Evolutionary conservation across 2,329 filamentous ascomycete genomes (phyloP), one percentile per base, ranked within the genome.

Genomic region (Sporothrix brasiliensis): DNA sequence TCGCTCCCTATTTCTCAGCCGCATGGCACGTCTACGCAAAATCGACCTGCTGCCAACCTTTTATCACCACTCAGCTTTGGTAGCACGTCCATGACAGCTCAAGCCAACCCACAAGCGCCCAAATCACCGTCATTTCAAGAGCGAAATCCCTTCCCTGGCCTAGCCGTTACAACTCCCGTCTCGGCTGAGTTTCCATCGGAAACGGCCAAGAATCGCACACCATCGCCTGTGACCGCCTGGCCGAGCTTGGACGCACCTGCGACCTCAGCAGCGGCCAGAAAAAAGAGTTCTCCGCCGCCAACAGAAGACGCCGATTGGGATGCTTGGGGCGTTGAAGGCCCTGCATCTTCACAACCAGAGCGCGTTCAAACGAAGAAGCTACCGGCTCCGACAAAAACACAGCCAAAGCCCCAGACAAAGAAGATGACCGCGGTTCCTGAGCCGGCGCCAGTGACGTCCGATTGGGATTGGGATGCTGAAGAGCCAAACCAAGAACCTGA

Each of bases 101-200:
- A 63, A 21, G 41, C 10, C 14, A 47, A 19, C 11, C 44, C 56
- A 1, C 39, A 83, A 72, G 80, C 82, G 2, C 81, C 84, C 10
- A 85, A 82, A 74, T 85, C 85, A 5, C 83, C 84, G 0, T 85
- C 85, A 0, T 86, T 85, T 70, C 82, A 84, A 50, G 81, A 85
- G 19, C 82, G 84, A 53, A 87, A 86, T 71, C 84, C 85, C 0
- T 87, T 86, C 72, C 80, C 82, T 1, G 82, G 83, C 2, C 77
- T 87, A 16, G 80, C 79, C 4, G 77, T 87, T 53, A 80, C 83
- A 65, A 84, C 83, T 1, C 81, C 81, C 2, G 77, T 77, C 27
- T 76, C 77, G 16, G 74, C 78, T 11, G 76, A 79, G 34, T 78
- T 79, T 58, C 74, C 76, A 2, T 75, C 77, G 4, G 77, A 78